phyloP scores from a whole-genome alignment of 1,284 basidiomycete genomes.

The Austroboletus sp. region DNA sequence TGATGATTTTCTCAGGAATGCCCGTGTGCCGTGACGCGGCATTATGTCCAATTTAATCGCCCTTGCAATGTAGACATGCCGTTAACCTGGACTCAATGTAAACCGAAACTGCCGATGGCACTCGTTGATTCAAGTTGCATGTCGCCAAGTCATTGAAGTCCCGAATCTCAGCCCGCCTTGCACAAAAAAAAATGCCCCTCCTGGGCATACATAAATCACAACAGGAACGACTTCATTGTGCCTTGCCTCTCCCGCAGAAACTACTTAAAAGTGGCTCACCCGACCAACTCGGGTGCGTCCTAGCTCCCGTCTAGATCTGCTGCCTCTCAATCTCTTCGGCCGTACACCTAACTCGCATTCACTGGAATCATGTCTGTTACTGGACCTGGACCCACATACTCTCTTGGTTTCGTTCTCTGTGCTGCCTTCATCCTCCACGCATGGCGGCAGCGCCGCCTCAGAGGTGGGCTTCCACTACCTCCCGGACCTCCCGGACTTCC shows the following conservation, averaged over 20 bases:
- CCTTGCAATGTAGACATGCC: neutral
- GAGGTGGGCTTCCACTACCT: conserved; percentile 22
- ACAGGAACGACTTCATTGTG: neutral
- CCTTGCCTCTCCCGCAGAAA: neutral
- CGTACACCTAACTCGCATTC: no score
- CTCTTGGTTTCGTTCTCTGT: conserved; percentile 10
- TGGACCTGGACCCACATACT: conserved; percentile 4
- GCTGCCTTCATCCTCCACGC: neutral
- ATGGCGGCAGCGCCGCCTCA: conserved; percentile 16
- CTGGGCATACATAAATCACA: no score
- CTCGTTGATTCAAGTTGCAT: neutral
- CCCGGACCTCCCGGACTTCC: conserved; percentile 29
- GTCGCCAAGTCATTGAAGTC: neutral
- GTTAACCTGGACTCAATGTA: neutral
- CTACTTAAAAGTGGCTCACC: neutral
- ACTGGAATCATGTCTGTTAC: neutral
- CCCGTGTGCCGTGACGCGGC: neutral
- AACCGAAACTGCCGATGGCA: neutral
- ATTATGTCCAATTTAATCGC: neutral
- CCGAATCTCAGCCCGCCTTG: neutral
- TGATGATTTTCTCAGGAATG: neutral
- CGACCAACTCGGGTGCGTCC: neutral
- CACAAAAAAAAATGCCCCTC: no score
- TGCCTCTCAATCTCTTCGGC: neutral
- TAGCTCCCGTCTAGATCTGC: neutral